phyloP scores from a whole-genome alignment of 805 yeast species.

The Hanseniaspora nectarophila region DNA sequence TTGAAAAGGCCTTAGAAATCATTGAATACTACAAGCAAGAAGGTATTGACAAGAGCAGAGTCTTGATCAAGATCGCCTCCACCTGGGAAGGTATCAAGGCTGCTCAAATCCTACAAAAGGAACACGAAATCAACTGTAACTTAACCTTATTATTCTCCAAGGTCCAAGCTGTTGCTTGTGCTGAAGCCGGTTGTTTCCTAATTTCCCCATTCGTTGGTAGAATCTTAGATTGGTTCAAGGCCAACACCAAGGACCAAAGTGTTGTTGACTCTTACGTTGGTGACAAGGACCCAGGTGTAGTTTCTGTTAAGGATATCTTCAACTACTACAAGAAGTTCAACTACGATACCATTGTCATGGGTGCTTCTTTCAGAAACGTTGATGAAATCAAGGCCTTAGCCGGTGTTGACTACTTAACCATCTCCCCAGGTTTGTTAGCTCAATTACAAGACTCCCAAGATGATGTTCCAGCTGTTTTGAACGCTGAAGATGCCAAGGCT shows the following conservation, averaged over 20 bases:
- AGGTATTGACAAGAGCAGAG: slow-evolving; percentile 81
- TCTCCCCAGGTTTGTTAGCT: slow-evolving; percentile 85
- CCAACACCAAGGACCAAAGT: slow-evolving; percentile 47
- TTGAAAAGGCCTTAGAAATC: slow-evolving; percentile 85
- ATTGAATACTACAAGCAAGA: slow-evolving; percentile 72
- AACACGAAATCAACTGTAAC: slow-evolving; percentile 87
- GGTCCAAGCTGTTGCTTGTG: slow-evolving; percentile 97
- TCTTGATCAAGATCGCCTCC: slow-evolving; percentile 91
- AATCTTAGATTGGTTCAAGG: slow-evolving; percentile 94
- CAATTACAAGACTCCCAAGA: slow-evolving; percentile 59
- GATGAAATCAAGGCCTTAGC: slow-evolving; percentile 95
- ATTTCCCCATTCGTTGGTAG: slow-evolving; percentile 99
- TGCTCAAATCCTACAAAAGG: slow-evolving; percentile 83
- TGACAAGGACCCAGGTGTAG: slow-evolving; percentile 83
- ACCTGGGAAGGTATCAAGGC: slow-evolving; percentile 99
- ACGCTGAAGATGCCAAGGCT: slow-evolving; percentile 48
- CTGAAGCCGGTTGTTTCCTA: slow-evolving; percentile 91
- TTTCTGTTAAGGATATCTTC: slow-evolving; percentile 76
- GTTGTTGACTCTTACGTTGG: slow-evolving; percentile 32
- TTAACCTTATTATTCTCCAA: slow-evolving; percentile 89
- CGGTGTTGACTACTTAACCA: slow-evolving; percentile 93
- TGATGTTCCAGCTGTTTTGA: slow-evolving; percentile 69
- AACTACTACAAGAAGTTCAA: slow-evolving; percentile 96
- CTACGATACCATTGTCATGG: slow-evolving; percentile 98
- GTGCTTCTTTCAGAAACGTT: slow-evolving; percentile 97